A percentile compares a stretch with the other conserved stretches of the same genome.
Evolutionary conservation across 768 basidiomycete genomes (phyloP).

Genomic region (Hemileccinum impolitum): DNA sequence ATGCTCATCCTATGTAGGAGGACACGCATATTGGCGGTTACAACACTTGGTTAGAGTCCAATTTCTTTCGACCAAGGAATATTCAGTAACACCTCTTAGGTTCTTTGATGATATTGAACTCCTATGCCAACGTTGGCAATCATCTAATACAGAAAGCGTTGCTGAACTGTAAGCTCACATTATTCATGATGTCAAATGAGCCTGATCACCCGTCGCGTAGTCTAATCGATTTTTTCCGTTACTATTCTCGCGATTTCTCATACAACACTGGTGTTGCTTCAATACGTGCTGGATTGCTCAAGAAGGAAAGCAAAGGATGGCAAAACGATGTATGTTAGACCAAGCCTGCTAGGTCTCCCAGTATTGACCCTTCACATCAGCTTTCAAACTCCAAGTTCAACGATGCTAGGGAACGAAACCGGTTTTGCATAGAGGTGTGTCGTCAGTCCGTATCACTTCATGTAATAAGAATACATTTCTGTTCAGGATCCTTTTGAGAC

Average conservation of each 20-base stretch:
- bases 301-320: slow-evolving; percentile 95
- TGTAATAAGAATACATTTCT: background rate
- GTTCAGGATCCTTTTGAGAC: slow-evolving; percentile 91
- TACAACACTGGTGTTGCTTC: slow-evolving; percentile 92
- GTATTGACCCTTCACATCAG: slow-evolving; percentile 28
- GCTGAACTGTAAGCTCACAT: slow-evolving; percentile 74
- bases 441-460: background rate
- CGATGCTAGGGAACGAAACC: slow-evolving; percentile 82
- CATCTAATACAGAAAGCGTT: slow-evolving; percentile 88
- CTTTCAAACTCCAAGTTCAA: slow-evolving; percentile 55
- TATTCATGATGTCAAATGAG: background rate
- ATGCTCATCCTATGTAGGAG: slow-evolving; percentile 44
- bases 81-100: slow-evolving; percentile 37
- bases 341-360: background rate
- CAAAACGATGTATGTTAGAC: slow-evolving; percentile 73
- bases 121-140: slow-evolving; percentile 88
- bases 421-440: slow-evolving; percentile 90
- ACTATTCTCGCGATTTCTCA: slow-evolving; percentile 89
- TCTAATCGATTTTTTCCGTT: slow-evolving; percentile 96
- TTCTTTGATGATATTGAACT: slow-evolving; percentile 98
- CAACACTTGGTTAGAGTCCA: slow-evolving; percentile 66
- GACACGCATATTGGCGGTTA: slow-evolving; percentile 76
- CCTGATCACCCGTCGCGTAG: slow-evolving; percentile 39
- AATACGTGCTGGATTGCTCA: slow-evolving; percentile 82
- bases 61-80: background rate